These are phyloP conservation scores for Calonectria hongkongensis DNA, from an alignment of 2,329 filamentous ascomycete species.

Conservation along the genomic window DNA sequence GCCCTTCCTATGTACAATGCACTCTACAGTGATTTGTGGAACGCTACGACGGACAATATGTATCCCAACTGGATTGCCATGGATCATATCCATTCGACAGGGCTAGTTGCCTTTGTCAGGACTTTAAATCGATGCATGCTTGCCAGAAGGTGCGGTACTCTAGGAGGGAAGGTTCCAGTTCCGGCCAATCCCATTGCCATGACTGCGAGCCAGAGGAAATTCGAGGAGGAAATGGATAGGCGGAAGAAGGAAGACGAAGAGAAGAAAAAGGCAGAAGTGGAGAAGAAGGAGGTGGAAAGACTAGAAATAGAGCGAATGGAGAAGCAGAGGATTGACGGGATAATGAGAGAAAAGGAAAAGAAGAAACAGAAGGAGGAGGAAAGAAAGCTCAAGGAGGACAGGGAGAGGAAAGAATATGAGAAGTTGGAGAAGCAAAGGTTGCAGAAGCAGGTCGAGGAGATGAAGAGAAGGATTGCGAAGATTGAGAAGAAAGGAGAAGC, in stretches of 20 bases:
- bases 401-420: background rate
- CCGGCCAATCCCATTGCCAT: background rate
- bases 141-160: conserved; percentile 35
- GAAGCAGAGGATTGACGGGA: background rate
- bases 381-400: background rate
- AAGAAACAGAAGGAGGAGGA: background rate
- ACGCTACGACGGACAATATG: conserved; percentile 40
- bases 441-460: background rate
- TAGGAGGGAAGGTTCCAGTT: conserved; percentile 32
- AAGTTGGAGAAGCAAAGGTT: background rate
- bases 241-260: background rate
- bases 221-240: background rate
- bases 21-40: conserved; percentile 54
- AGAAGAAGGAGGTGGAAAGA: background rate
- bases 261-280: background rate
- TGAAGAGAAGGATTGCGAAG: background rate
- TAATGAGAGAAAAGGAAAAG: background rate
- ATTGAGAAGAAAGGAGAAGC: background rate
- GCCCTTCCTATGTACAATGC: conserved; percentile 45
- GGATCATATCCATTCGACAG: conserved; percentile 53
- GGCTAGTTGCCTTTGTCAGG: conserved; percentile 53
- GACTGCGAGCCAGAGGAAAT: background rate
- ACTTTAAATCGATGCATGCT: conserved; percentile 58
- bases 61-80: conserved; percentile 61
- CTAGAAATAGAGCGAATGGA: background rate